Base-by-base conservation (phyloP, 202 grass and related monocot species). In the Schoenoplectus triqueter region DNA sequence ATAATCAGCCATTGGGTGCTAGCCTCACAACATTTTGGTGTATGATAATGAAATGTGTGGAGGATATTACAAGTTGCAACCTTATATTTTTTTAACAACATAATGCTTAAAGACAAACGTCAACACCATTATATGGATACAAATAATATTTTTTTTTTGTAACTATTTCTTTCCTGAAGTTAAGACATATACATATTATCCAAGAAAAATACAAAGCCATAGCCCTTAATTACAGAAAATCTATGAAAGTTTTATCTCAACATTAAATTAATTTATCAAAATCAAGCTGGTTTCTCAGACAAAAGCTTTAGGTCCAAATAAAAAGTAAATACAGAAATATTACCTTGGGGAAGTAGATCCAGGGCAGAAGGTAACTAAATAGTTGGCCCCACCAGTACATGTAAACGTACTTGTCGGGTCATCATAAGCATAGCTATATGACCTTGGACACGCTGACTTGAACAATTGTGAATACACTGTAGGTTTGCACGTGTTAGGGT, bases 401-500 rank as follows among this genome's bases (percentile, higher is more conserved):
- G 95, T 98, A 86, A 98, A 98, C 61, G 88, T 98, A 82, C 87
- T 90, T 47, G 95, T 95, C 14, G 91, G 86, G 64, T 98, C 95
- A 64, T 98, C 95, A 77, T 87, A 98, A 52, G 95, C 95, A 89
- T 98, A 98, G 92, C 95, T 98, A 83, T 98, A 98, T 14, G 95
- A 95, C 10, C 80, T 89, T 80, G 92, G 95, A 82, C 95, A 98
- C 69, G 92, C 92, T 67, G 88, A 81, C 85, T 98, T 98, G 88
- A 98, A 98, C 48, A 95, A 47, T 89, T 95, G 88, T 54, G 95
- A 98, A 87, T 98, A 98, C 4, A 85, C n/a, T 1, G 93, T 89
- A 80, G 95, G 90, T 39, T 69, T 88, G 89, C 95, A 98, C 11
- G 95, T 98, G 82, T 80, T 87, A 0, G 95, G 89, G 81, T 88